Conservation (phyloP, 495 filamentous ascomycete species). For the Lepidopterella palustris region DNA sequence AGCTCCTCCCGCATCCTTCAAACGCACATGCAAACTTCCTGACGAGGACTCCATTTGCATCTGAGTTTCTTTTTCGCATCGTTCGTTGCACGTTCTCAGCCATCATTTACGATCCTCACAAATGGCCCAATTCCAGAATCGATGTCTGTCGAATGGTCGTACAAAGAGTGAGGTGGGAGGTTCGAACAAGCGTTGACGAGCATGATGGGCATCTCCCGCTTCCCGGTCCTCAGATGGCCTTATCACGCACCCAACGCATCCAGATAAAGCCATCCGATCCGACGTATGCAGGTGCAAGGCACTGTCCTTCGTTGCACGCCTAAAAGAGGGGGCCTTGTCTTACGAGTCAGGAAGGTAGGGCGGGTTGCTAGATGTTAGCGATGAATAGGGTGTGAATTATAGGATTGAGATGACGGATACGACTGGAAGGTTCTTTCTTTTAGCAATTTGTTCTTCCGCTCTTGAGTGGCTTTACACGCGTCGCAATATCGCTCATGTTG, state of each 20-base stretch:
- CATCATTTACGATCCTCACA: too few species aligned
- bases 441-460: too few species aligned
- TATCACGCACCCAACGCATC: not conserved
- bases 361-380: too few species aligned
- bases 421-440: too few species aligned
- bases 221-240: not conserved
- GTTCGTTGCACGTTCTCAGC: not conserved
- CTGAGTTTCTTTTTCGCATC: not conserved
- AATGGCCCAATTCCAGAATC: not conserved
- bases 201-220: not conserved
- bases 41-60: not conserved
- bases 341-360: too few species aligned
- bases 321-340: not conserved
- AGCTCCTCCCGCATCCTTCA: constrained; percentile 47
- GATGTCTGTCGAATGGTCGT: not conserved
- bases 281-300: not conserved
- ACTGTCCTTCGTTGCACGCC: not conserved
- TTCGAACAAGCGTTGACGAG: not conserved
- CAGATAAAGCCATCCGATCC: not conserved
- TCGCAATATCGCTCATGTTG: too few species aligned
- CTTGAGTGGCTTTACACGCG: too few species aligned
- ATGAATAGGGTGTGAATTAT: too few species aligned
- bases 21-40: constrained; percentile 43
- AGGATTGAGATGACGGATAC: too few species aligned
- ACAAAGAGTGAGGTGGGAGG: not conserved